Percentiles rank a stretch among this genome's conserved stretches.
Evolutionary conservation across 345 rosid genomes (phyloP).

Genomic region (Gossypium rotundifolium): DNA sequence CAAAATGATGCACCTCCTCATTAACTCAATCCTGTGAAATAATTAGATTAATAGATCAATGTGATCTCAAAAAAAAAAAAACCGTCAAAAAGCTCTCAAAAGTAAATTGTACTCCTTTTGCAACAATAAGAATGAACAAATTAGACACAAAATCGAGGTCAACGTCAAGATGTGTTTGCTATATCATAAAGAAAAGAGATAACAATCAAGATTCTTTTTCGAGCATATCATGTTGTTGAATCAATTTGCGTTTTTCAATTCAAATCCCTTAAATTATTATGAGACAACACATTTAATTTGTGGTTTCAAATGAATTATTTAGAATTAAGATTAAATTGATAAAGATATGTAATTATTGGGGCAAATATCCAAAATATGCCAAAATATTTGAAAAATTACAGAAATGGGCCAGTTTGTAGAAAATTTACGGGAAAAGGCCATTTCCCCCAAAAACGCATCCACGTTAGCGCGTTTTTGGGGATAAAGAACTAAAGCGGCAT

Average conservation of each 20-base stretch:
- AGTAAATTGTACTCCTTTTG: slow-evolving; percentile 30
- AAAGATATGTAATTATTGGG: too few species aligned
- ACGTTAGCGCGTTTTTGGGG: too few species aligned
- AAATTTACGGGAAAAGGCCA: too few species aligned
- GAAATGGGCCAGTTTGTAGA: too few species aligned
- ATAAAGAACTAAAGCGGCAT: too few species aligned
- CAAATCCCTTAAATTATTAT: slow-evolving; percentile 85
- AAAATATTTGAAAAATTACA: too few species aligned
- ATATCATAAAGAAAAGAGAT: slow-evolving; percentile 18
- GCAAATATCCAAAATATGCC: too few species aligned
- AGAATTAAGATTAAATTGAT: too few species aligned
- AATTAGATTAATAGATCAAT: slow-evolving; percentile 14
- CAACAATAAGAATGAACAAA: slow-evolving; percentile 42
- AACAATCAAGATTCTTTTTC: not conserved
- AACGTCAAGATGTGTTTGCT: slow-evolving; percentile 23
- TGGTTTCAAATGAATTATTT: slow-evolving; percentile 39
- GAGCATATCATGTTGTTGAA: slow-evolving; percentile 38
- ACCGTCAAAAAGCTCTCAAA: slow-evolving; percentile 19
- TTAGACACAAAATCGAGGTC: slow-evolving; percentile 25
- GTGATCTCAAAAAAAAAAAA: slow-evolving; percentile 16
- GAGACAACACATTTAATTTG: slow-evolving; percentile 81
- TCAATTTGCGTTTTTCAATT: slow-evolving; percentile 73
- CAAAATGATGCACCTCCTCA: slow-evolving; percentile 29
- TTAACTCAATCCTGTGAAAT: slow-evolving; percentile 19
- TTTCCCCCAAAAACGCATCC: too few species aligned